Evolutionary conservation across 495 filamentous ascomycete species (phyloP).

Genomic region (Hypoxylon perforatum): DNA sequence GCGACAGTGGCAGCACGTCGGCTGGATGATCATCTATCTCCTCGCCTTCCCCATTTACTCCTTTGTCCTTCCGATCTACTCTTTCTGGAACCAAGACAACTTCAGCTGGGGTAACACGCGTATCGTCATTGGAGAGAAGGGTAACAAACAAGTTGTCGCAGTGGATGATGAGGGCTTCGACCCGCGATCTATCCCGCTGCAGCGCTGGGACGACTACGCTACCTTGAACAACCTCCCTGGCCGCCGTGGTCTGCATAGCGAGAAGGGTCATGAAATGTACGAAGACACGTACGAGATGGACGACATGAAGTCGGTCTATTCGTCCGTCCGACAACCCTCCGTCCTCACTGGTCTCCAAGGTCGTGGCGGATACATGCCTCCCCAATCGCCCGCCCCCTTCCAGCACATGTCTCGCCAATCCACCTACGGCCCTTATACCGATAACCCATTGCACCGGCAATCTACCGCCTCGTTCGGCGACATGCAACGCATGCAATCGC

Average conservation of each 20-base stretch:
- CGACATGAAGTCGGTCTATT: constrained; percentile 96
- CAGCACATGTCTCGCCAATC: constrained; percentile 59
- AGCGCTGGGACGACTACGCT: constrained; percentile 99
- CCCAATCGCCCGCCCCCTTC: constrained; percentile 79
- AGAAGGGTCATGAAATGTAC: constrained; percentile 74
- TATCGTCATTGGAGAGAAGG: constrained; percentile 94
- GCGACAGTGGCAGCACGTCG: constrained; percentile 96
- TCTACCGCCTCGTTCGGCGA: constrained; percentile 63
- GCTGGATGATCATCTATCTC: constrained; percentile 99
- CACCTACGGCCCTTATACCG: constrained; percentile 50
- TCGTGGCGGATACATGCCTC: constrained; percentile 78
- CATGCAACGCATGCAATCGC: constrained; percentile 54
- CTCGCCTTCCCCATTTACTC: constrained; percentile 93
- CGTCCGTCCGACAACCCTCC: constrained; percentile 91
- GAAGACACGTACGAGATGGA: constrained; percentile 91
- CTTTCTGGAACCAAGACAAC: constrained; percentile 99
- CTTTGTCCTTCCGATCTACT: constrained; percentile 92
- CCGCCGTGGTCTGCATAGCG: constrained; percentile 76
- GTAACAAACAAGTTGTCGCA: constrained; percentile 86
- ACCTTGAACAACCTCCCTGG: constrained; percentile 88
- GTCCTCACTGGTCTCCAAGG: constrained; percentile 88
- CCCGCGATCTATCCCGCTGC: constrained; percentile 89
- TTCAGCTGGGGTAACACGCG: constrained; percentile 99
- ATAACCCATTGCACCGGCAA: constrained; percentile 58
- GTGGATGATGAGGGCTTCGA: constrained; percentile 90